Base-by-base conservation (phyloP, 352 stramenopile genomes). In the Saprolegnia diclina region DNA sequence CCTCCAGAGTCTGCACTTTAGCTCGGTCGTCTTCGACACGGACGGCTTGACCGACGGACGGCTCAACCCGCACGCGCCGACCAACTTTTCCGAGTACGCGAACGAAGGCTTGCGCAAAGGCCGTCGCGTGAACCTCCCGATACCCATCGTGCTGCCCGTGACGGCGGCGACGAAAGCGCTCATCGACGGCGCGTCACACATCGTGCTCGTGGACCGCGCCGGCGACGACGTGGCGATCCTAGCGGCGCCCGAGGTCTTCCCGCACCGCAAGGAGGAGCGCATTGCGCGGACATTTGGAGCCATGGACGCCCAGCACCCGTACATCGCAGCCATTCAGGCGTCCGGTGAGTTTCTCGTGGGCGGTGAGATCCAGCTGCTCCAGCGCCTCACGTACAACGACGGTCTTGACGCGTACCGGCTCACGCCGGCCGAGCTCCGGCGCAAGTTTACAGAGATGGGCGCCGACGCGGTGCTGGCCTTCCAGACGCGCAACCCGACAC, bases 391-490 rank as follows among this genome's bases (percentile, higher is more conserved):
- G 67, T 99, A 99, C 83, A 96, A 98, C 76, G 97, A 99, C 72
- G 96, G 96, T 32, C 75, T 99, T 38, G 97, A 99, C 76, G 71
- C 97, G 75, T 99, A 97, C 79, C 91, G 97, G 35, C 84, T 98
- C 61, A 98, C 97, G 13, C 91, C 92, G 1, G 89, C 68, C 3
- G 96, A 99, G 71, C 75, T 99, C 40, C 91, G 95, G 61, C 79
- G 88, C 38, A 87, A 97, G 72, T 99, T 99, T 73, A 83, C 97
- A 42, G 78, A 89, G 10, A 97, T 98, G 81, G 84, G 89, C 42
- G 96, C 97, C 0, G 97, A 99, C 76, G 97, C 98, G 1, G 95
- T 99, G 32, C 96, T 98, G 52, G 97, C 97, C 26, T 99, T 99
- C 77, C 96, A 99, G 79, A 99, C 97, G 21, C 81, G 96, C 56